Evolutionary conservation across 202 grass and related monocot species (phyloP).

Genomic region (Panicum virgatum): DNA sequence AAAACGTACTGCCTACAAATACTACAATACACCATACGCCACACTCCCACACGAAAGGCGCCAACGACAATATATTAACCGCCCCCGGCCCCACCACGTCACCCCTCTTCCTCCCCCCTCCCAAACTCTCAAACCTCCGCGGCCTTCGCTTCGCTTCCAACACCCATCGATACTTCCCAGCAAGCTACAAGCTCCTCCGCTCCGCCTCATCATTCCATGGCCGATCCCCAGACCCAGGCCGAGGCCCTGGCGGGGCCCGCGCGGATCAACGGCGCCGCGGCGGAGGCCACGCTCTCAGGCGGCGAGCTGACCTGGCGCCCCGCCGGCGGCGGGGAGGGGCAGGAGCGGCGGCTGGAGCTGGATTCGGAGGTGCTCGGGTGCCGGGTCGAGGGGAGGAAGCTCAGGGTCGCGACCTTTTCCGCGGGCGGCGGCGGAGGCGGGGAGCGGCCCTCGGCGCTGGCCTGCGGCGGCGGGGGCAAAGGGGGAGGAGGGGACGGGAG

Average conservation of each 20-base stretch:
- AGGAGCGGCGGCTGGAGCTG: slow-evolving; percentile 42
- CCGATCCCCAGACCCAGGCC: slow-evolving; percentile 13
- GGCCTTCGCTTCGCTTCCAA: neutral
- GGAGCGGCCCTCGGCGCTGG: neutral
- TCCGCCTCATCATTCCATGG: slow-evolving; percentile 38
- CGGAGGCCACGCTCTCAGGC: slow-evolving; percentile 53
- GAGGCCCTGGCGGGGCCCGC: slow-evolving; percentile 33
- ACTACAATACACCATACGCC: neutral
- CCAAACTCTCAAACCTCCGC: slow-evolving; percentile 26
- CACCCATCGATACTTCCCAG: slow-evolving; percentile 27
- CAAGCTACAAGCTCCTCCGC: neutral
- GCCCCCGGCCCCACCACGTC: slow-evolving; percentile 16
- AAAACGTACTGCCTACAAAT: neutral
- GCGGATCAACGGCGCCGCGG: slow-evolving; percentile 45
- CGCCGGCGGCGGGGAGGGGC: slow-evolving; percentile 12
- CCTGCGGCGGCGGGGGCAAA: slow-evolving; percentile 20
- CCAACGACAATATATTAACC: slow-evolving; percentile 41
- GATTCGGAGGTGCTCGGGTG: slow-evolving; percentile 70
- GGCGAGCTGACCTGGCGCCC: slow-evolving; percentile 62
- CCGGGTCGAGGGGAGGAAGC: slow-evolving; percentile 46
- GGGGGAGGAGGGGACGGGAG: slow-evolving; percentile 13
- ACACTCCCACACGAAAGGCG: neutral
- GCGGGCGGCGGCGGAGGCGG: slow-evolving; percentile 11
- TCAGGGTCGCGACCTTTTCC: slow-evolving; percentile 53
- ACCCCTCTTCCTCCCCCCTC: neutral